Evolutionary conservation across 495 filamentous ascomycete species (phyloP).

Genomic region (Trichoderma asperelloides): DNA sequence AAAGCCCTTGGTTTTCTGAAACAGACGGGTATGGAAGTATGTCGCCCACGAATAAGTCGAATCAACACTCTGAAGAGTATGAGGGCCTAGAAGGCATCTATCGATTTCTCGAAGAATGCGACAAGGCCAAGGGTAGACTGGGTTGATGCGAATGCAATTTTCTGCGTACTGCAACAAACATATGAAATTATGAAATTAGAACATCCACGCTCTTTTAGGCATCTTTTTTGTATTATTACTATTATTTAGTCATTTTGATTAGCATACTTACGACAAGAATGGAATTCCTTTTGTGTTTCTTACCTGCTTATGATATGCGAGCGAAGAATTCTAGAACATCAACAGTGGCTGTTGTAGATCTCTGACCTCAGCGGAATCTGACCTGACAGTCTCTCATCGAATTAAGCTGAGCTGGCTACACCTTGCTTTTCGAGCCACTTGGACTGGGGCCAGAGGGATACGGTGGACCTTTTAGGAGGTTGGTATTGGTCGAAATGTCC

Average conservation of each 20-base stretch:
- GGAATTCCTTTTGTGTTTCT: conserved; percentile 6
- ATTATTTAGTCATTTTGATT: not conserved
- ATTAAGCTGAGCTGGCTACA: not conserved
- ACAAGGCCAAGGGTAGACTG: conserved; percentile 42
- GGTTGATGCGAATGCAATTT: conserved; percentile 2
- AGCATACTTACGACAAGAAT: not conserved
- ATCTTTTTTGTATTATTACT: conserved; percentile 2
- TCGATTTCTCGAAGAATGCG: conserved; percentile 78
- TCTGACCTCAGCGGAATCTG: not conserved
- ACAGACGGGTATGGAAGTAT: conserved; percentile 41
- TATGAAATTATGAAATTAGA: not conserved
- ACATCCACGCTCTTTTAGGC: conserved; percentile 11
- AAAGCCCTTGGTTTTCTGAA: conserved; percentile 40
- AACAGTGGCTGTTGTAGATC: not conserved
- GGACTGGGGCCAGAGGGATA: not conserved
- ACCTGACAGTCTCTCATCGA: not conserved
- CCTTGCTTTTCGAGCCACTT: not conserved
- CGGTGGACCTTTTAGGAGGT: not conserved
- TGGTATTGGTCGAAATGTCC: conserved; percentile 5
- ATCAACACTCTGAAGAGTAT: conserved; percentile 44
- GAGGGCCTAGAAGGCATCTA: conserved; percentile 82
- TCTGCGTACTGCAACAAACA: not conserved
- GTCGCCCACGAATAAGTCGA: conserved; percentile 32
- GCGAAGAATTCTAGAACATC: too few relatives aligned
- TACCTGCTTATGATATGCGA: not conserved